These are phyloP conservation scores for Rhazya stricta DNA, from an alignment of 257 asterid species.

Conservation along the genomic window DNA sequence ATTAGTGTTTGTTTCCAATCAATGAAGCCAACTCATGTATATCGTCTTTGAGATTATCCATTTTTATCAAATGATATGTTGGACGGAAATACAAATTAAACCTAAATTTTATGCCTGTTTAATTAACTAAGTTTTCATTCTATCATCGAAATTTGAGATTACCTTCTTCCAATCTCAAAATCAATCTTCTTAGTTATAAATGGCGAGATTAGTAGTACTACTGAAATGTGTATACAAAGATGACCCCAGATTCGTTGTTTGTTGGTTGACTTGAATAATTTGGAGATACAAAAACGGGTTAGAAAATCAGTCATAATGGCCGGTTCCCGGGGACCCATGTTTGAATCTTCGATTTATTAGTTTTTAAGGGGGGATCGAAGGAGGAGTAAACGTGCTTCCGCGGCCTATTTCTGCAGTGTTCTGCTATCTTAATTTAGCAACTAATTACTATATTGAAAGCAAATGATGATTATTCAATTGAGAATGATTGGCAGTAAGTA, in stretches of 20 bases:
- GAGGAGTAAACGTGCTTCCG: neutral
- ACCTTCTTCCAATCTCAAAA: no score
- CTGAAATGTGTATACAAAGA: no score
- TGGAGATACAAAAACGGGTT: neutral
- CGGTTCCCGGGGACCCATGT: slow-evolving; percentile 15
- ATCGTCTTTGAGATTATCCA: no score
- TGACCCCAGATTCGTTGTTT: neutral
- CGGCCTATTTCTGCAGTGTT: neutral
- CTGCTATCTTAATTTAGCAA: neutral
- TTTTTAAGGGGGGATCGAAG: neutral
- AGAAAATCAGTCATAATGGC: neutral
- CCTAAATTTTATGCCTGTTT: no score
- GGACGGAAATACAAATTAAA: no score
- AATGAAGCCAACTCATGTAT: no score
- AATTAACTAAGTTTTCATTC: no score
- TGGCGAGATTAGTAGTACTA: no score
- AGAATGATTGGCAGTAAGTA: slow-evolving; percentile 12
- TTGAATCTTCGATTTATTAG: neutral
- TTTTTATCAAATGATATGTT: no score
- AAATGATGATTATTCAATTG: no score
- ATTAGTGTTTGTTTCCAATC: neutral
- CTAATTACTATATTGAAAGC: neutral
- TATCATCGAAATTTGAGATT: no score
- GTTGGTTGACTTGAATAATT: slow-evolving; percentile 16
- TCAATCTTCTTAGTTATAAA: no score